Conservation (phyloP, 2,329 filamentous ascomycete genomes). For the Chaetomiaceae sp. region DNA sequence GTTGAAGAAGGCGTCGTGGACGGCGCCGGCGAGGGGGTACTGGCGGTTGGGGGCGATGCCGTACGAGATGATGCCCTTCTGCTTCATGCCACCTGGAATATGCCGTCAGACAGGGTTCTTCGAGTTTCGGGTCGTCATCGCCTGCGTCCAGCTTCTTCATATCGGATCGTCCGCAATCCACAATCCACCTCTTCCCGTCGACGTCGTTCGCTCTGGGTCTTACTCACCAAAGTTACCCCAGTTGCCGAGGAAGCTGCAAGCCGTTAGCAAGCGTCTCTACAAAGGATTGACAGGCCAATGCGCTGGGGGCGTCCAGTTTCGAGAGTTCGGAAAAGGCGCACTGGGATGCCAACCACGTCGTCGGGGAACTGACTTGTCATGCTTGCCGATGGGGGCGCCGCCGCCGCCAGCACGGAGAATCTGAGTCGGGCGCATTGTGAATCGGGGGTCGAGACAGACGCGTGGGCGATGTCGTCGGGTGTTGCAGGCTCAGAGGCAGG, state of each 20-base stretch:
- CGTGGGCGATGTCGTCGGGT: constrained; percentile 26
- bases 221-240: constrained; percentile 74
- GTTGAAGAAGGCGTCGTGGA: constrained; percentile 90
- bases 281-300: not conserved
- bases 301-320: not conserved
- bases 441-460: constrained; percentile 26
- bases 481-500: constrained; percentile 14
- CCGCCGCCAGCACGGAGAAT: constrained; percentile 38
- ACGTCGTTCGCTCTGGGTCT: constrained; percentile 4
- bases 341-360: not conserved
- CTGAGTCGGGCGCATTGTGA: constrained; percentile 46
- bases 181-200: constrained; percentile 7
- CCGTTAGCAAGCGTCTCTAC: constrained; percentile 18
- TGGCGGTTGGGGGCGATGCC: constrained; percentile 82
- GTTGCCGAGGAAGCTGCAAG: constrained; percentile 62
- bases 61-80: constrained; percentile 66
- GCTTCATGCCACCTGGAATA: constrained; percentile 50
- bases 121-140: not conserved
- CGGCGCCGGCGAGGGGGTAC: constrained; percentile 73
- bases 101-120: constrained; percentile 27
- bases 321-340: constrained; percentile 27
- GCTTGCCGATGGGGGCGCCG: constrained; percentile 39
- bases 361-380: constrained; percentile 40
- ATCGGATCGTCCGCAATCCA: not conserved
- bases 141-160: not conserved